These are phyloP conservation scores for Plantago lanceolata DNA, from an alignment of 305 asterid genomes.

Conservation along the genomic window DNA sequence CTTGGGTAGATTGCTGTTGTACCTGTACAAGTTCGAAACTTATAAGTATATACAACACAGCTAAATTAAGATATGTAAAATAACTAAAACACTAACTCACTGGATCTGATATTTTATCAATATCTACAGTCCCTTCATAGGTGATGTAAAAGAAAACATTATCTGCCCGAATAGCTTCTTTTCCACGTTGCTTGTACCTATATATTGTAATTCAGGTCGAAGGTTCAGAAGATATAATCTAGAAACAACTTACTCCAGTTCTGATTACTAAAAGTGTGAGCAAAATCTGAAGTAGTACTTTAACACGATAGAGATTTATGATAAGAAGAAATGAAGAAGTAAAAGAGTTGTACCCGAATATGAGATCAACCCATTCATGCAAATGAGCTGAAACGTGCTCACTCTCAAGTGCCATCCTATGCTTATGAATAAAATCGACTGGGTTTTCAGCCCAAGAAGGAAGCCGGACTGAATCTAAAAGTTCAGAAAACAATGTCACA, in stretches of 20 bases:
- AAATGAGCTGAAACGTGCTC: conserved; percentile 90
- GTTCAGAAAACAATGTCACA: conserved; percentile 24
- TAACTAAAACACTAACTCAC: conserved; percentile 49
- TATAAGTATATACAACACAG: conserved; percentile 20
- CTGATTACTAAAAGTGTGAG: conserved; percentile 8
- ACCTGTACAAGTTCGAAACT: conserved; percentile 47
- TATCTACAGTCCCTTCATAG: conserved; percentile 96
- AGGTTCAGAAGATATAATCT: conserved; percentile 20
- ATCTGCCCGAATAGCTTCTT: conserved; percentile 89
- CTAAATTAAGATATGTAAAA: conserved; percentile 14
- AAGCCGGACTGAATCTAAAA: conserved; percentile 69
- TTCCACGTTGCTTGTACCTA: conserved; percentile 98
- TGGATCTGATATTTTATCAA: conserved; percentile 86
- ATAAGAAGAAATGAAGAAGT: not conserved
- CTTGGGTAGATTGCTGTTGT: conserved; percentile 91
- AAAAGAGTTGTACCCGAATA: conserved; percentile 67
- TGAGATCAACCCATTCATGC: conserved; percentile 97
- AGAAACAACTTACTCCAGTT: conserved; percentile 12
- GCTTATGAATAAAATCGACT: conserved; percentile 92
- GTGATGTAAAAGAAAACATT: conserved; percentile 96
- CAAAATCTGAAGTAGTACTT: not conserved
- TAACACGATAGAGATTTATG: not conserved
- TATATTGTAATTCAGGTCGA: conserved; percentile 27
- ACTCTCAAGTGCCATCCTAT: conserved; percentile 96
- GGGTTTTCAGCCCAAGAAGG: conserved; percentile 96